Conservation (phyloP, 2,329 filamentous ascomycete species). For the Sphaerostilbella broomeana region DNA sequence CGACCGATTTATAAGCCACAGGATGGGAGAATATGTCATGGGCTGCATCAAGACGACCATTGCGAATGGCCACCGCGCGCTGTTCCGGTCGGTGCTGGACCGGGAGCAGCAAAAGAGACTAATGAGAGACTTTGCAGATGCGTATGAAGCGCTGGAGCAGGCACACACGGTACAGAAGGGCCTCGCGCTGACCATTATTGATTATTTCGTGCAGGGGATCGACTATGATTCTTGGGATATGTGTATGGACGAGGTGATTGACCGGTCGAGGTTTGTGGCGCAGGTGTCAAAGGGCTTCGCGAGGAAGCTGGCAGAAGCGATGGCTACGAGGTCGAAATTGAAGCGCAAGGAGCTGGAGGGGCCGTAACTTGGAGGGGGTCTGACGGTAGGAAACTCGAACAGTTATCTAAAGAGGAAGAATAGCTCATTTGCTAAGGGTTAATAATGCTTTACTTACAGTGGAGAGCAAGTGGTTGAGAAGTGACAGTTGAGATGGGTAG, state of each 20-base stretch:
- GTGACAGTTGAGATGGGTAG: no score
- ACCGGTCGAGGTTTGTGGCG: constrained; percentile 25
- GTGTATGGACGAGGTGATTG: constrained; percentile 20
- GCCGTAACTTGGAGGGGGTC: constrained; percentile 16
- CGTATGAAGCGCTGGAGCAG: constrained; percentile 25
- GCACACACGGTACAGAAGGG: constrained; percentile 19
- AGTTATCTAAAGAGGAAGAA: no score
- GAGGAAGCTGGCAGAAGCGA: constrained; percentile 21
- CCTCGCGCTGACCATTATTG: constrained; percentile 21
- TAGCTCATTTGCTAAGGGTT: no score
- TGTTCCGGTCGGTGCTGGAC: constrained; percentile 24
- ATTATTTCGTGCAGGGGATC: constrained; percentile 29
- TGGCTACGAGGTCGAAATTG: constrained; percentile 19
- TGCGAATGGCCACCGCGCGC: constrained; percentile 26
- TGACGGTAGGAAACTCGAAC: no score
- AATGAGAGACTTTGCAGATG: constrained; percentile 31
- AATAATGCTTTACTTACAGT: no score
- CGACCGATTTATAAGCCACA: constrained; percentile 27
- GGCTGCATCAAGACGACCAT: constrained; percentile 26
- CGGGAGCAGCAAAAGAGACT: constrained; percentile 22
- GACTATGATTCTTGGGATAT: constrained; percentile 23
- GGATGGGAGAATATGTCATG: constrained; percentile 25
- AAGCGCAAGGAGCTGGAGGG: constrained; percentile 25
- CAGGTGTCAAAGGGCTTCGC: constrained; percentile 28
- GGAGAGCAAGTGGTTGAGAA: no score